A percentile compares a stretch with the other conserved stretches of the same genome.
Conservation (phyloP, 441 rosid genomes). For the Melianthus villosus region DNA sequence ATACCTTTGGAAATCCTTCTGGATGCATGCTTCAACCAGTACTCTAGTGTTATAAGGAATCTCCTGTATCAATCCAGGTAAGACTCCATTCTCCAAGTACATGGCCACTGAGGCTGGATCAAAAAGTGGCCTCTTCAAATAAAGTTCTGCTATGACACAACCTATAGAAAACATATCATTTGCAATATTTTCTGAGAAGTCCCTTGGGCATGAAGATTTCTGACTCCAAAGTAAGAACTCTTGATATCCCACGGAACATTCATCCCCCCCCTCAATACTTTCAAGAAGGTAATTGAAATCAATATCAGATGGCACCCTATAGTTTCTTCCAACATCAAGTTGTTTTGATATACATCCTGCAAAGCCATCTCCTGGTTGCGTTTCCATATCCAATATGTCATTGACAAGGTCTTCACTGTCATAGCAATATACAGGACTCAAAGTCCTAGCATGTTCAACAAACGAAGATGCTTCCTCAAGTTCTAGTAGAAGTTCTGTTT, state of each 20-base stretch:
- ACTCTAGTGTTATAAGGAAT: constrained; percentile 61
- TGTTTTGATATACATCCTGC: constrained; percentile 13
- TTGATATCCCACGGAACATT: constrained; percentile 43
- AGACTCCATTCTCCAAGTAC: constrained; percentile 31
- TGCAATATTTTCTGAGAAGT: constrained; percentile 27
- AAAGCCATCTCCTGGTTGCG: constrained; percentile 9
- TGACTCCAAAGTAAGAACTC: constrained; percentile 63
- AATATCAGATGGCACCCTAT: constrained; percentile 22
- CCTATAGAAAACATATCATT: constrained; percentile 72
- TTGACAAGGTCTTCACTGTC: constrained; percentile 15
- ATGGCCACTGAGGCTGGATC: constrained; percentile 42
- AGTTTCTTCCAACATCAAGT: constrained; percentile 19
- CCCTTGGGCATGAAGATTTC: constrained; percentile 21
- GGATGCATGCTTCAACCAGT: constrained; percentile 66
- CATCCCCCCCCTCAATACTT: constrained; percentile 38
- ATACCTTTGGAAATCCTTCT: constrained; percentile 59
- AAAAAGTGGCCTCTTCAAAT: constrained; percentile 61
- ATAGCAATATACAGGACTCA: constrained; percentile 45
- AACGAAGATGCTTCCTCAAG: constrained; percentile 63
- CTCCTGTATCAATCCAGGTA: constrained; percentile 45
- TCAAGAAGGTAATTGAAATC: constrained; percentile 53
- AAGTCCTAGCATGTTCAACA: constrained; percentile 47
- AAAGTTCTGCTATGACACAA: constrained; percentile 71
- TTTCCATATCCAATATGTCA: constrained; percentile 19
- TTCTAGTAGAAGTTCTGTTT: constrained; percentile 40